A percentile compares a stretch with the other conserved stretches of the same genome.
phyloP scores from a whole-genome alignment of 2,329 filamentous ascomycete genomes.

The Colletotrichum noveboracense region DNA sequence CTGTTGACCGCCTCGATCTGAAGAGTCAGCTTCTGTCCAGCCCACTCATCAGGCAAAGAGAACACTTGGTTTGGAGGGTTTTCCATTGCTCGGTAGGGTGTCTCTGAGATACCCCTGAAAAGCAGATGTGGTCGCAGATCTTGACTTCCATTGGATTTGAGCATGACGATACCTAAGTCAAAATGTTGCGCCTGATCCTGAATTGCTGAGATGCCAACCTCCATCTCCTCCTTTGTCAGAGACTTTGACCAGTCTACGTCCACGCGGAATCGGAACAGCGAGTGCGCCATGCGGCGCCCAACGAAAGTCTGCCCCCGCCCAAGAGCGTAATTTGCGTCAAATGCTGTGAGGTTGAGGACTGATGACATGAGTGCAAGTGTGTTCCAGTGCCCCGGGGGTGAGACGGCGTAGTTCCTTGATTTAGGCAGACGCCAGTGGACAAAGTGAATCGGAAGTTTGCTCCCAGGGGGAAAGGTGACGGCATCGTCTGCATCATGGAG shows the following conservation, averaged over 20 bases:
- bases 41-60: conserved; percentile 3
- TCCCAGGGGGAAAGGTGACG: conserved; percentile 49
- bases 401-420: conserved; percentile 49
- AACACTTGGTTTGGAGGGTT: neutral
- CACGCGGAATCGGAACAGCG: conserved; percentile 56
- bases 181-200: conserved; percentile 59
- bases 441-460: conserved; percentile 56
- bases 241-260: conserved; percentile 44
- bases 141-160: conserved; percentile 20
- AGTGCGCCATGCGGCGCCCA: conserved; percentile 58
- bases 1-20: conserved; percentile 19
- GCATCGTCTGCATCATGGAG: conserved; percentile 47
- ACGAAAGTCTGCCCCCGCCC: conserved; percentile 48
- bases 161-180: conserved; percentile 47
- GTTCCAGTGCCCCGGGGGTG: conserved; percentile 43
- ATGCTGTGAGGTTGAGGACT: conserved; percentile 56
- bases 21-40: neutral
- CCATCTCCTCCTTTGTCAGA: conserved; percentile 43
- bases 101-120: conserved; percentile 25
- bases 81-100: conserved; percentile 7
- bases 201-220: conserved; percentile 59
- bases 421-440: conserved; percentile 61
- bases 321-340: conserved; percentile 45
- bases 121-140: neutral
- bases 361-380: conserved; percentile 54